Evolutionary conservation across 208 protist species (phyloP), one percentile per base, ranked within the genome.

Genomic region (Acanthamoeba lenticulata): DNA sequence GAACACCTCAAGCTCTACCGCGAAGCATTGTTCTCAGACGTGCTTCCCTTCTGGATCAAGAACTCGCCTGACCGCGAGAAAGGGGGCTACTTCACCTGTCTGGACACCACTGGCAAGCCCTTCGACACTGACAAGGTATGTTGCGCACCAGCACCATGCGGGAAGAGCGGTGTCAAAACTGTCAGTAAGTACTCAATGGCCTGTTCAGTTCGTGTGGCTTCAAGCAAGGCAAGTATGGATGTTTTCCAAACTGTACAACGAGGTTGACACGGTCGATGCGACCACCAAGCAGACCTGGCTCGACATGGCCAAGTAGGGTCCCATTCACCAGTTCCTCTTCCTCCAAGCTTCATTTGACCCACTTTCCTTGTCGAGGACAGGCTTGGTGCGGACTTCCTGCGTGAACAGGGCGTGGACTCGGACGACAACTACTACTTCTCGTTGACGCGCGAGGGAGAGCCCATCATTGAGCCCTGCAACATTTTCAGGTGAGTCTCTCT

Each of bases 41-140:
- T 93, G 21, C n/a, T 93, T 15, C 88, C 44, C 19, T 93, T 93
- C 45, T 93, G 88, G 88, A 29, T 52, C 0, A 32, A 77, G 44
- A 34, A 93, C 55, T 93, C 88, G 27, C 88, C 57, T 1, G 88
- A 93, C 21, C 40, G 29, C 29, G 88, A 93, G 42, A 40, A 79
- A 15, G 88, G 88, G 2, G 88, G 88, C 67, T 93, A 77, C 45
- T 93, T 93, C 55, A 93, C 88, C 27, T 93, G 88, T 40, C 88
- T 93, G 0, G 88, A 93, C 42, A 34, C 34, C 67, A 62, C 83
- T 17, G 83, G 83, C 52, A 93, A 77, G 44, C 34, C 42, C 1
- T 93, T 62, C 49, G 52, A 93, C n/a, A 90, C 83, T 1, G 83
- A 90, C 27, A 90, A 93, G 40, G 38, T 93, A 13, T 36, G n/a